Conservation (phyloP, 2,329 filamentous ascomycete genomes). For the Neurospora crassa region DNA sequence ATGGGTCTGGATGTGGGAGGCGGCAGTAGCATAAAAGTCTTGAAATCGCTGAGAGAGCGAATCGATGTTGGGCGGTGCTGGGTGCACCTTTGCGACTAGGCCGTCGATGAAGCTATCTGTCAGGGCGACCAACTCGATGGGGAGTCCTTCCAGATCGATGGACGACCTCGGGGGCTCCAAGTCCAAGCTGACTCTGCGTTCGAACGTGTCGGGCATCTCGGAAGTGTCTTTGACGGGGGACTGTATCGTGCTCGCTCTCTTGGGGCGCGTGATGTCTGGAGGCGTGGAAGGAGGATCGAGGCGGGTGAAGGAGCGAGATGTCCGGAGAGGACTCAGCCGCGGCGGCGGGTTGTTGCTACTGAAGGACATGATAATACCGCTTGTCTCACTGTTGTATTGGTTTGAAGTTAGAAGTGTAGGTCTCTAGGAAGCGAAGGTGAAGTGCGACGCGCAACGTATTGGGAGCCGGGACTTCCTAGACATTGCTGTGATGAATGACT, state of each 20-base stretch:
- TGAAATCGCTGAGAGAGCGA: conserved; percentile 81
- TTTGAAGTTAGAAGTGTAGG: neutral
- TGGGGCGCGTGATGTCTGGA: conserved; percentile 21
- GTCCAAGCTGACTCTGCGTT: conserved; percentile 37
- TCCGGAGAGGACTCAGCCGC: conserved; percentile 20
- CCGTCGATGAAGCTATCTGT: conserved; percentile 92
- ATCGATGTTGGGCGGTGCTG: conserved; percentile 74
- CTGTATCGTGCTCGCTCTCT: conserved; percentile 38
- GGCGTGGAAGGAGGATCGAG: conserved; percentile 11
- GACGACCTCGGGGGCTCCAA: conserved; percentile 42
- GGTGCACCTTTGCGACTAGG: conserved; percentile 76
- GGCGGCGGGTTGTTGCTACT: conserved; percentile 15
- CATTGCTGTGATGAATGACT: neutral
- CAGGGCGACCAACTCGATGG: conserved; percentile 84
- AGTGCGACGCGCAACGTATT: neutral
- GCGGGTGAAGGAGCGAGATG: conserved; percentile 20
- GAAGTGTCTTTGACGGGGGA: conserved; percentile 15
- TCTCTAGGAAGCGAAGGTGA: neutral
- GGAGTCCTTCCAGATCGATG: conserved; percentile 76
- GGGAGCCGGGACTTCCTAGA: neutral
- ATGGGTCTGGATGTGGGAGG: conserved; percentile 76
- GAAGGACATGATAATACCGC: conserved; percentile 21
- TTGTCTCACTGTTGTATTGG: conserved; percentile 4
- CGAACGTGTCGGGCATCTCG: conserved; percentile 30
- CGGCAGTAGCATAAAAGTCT: conserved; percentile 79